Evolutionary conservation across 352 stramenopile species (phyloP).

Genomic region (Phytopythium vexans): DNA sequence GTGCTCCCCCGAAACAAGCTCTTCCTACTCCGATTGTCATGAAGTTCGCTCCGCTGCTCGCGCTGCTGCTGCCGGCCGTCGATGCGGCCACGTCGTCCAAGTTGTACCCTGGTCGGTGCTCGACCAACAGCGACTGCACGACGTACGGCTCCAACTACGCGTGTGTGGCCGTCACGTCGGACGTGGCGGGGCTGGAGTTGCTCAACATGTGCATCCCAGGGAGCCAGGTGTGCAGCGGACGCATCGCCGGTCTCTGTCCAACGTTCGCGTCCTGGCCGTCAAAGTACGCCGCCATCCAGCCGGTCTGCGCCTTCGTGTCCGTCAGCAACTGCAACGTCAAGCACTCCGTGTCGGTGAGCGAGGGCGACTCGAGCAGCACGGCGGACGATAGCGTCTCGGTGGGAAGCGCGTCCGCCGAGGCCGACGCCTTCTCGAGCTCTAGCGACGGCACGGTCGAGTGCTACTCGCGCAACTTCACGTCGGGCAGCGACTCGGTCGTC

Average conservation of each 20-base stretch:
- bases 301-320: conserved; percentile 63
- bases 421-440: conserved; percentile 7
- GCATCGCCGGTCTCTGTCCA: conserved; percentile 57
- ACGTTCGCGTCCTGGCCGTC: conserved; percentile 73
- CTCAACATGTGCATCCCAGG: conserved; percentile 70
- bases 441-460: conserved; percentile 55
- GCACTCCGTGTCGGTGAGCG: conserved; percentile 31
- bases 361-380: conserved; percentile 12
- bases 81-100: conserved; percentile 26
- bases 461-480: conserved; percentile 63
- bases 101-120: conserved; percentile 52
- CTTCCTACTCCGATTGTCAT: conserved; percentile 2
- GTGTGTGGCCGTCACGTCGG: conserved; percentile 70
- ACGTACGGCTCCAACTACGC: conserved; percentile 56
- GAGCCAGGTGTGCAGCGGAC: conserved; percentile 51
- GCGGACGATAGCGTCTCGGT: conserved; percentile 13
- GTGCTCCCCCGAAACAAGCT: too few species aligned
- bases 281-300: conserved; percentile 65
- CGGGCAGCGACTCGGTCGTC: conserved; percentile 30
- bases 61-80: conserved; percentile 12
- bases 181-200: conserved; percentile 44
- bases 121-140: conserved; percentile 40
- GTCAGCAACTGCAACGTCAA: conserved; percentile 64
- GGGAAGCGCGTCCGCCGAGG: conserved; percentile 15
- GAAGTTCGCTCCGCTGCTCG: conserved; percentile 12